Conservation (phyloP, 2,329 filamentous ascomycete genomes). For the Colletotrichum aenigma region DNA sequence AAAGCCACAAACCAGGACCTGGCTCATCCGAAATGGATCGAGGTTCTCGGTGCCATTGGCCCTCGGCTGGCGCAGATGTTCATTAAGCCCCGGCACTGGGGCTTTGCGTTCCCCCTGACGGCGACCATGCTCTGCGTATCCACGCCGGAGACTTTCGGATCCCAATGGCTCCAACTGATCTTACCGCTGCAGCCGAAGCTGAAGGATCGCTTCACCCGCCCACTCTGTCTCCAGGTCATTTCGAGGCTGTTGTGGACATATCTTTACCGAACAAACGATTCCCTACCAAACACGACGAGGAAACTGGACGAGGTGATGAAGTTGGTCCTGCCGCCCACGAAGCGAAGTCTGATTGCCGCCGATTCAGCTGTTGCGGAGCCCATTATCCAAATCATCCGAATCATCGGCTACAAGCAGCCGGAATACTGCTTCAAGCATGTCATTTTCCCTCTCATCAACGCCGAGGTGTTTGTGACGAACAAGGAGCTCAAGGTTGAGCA, state of each 20-base stretch:
- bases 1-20: constrained; percentile 78
- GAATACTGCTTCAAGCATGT: constrained; percentile 92
- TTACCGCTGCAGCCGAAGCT: constrained; percentile 78
- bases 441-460: constrained; percentile 95
- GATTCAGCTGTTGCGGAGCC: constrained; percentile 87
- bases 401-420: constrained; percentile 91
- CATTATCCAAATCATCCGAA: constrained; percentile 89
- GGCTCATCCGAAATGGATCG: constrained; percentile 81
- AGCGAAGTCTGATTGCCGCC: constrained; percentile 79
- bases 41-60: constrained; percentile 80
- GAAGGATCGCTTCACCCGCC: constrained; percentile 81
- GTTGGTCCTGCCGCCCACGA: constrained; percentile 80
- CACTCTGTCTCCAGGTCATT: constrained; percentile 84
- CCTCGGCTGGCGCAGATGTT: constrained; percentile 84
- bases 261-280: constrained; percentile 82
- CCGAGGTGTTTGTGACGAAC: constrained; percentile 80
- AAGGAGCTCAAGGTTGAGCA: constrained; percentile 87
- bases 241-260: constrained; percentile 95
- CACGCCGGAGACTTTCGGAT: constrained; percentile 79
- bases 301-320: constrained; percentile 91
- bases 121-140: constrained; percentile 89
- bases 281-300: constrained; percentile 67
- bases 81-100: constrained; percentile 91
- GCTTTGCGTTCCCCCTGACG: constrained; percentile 84
- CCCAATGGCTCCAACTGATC: constrained; percentile 86